Base-by-base conservation (phyloP, 2,329 filamentous ascomycete genomes). In the Cercospora sojina region DNA sequence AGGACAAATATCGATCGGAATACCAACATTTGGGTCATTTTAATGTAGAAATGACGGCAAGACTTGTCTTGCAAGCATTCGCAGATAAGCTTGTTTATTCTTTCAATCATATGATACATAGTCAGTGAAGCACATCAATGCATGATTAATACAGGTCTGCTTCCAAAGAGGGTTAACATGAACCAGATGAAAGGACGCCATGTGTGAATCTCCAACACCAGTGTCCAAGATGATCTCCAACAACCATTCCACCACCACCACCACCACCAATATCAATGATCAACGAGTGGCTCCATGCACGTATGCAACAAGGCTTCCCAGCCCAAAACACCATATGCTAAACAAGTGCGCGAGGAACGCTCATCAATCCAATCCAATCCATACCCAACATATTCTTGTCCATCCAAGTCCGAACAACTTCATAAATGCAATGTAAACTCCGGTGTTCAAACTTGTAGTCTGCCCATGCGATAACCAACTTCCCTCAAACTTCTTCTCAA, bases 401-500 rank as follows among this genome's bases (percentile, higher is more conserved):
- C 47, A 53, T 53, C 35, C 35, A 41, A 41, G 23, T 27, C 59
- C 59, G 32, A 20, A 18, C 10, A 16, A 51, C 8, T 23, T 27
- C 41, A 25, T 32, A n/a, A 31, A 53, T 27, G 23, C 23, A 29
- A n/a, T 53, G 35, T 16, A 41, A n/a, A 8, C 35, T 51, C 27
- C 23, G 20, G 3, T 12, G 10, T 25, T 51, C 47, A 51, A 7
- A 51, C 47, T 25, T 51, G 47, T 64, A 70, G n/a, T 29, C 64
- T 53, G n/a, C 41, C 58, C 57, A 70, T 27, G 16, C 60, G 49
- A 20, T 55, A 43, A 5, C 60, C 59, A 56, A 64, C 64, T 32
- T 62, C 59, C 38, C 57, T 68, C 55, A 69, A 55, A 35, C 64
- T 67, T 32, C 58, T 67, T 18, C 66, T 58, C 12, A 71, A 58